A percentile compares a stretch with the other conserved stretches of the same genome.
Conservation (phyloP, 2,329 filamentous ascomycete species). For the Aspergillus clavatus region DNA sequence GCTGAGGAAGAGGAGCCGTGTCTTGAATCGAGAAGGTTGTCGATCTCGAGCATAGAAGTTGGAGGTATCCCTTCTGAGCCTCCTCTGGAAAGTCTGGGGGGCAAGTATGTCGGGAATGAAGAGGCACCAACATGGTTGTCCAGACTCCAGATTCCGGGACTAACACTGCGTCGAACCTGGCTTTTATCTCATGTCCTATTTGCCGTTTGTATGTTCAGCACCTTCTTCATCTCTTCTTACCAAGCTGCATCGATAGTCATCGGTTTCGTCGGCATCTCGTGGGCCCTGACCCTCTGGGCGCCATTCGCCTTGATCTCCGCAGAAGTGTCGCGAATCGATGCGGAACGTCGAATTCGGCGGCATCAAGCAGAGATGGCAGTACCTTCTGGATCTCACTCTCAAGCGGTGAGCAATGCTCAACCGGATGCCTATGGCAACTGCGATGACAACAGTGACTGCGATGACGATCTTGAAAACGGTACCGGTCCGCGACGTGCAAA, state of each 20-base stretch:
- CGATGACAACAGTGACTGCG: not conserved
- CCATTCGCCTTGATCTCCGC: constrained; percentile 93
- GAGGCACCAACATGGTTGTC: constrained; percentile 46
- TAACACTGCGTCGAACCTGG: constrained; percentile 88
- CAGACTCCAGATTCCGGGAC: constrained; percentile 67
- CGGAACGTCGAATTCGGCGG: constrained; percentile 52
- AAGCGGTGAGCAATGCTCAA: constrained; percentile 1
- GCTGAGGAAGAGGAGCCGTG: constrained; percentile 16
- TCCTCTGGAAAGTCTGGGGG: constrained; percentile 19
- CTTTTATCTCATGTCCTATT: constrained; percentile 81
- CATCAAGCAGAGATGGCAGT: constrained; percentile 31
- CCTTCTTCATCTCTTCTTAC: constrained; percentile 70
- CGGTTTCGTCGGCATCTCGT: constrained; percentile 78
- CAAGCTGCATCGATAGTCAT: constrained; percentile 70
- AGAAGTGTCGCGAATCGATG: constrained; percentile 80
- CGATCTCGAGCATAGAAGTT: constrained; percentile 30
- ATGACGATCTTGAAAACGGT: constrained; percentile 25
- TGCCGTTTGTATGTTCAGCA: constrained; percentile 72
- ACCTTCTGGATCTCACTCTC: not conserved
- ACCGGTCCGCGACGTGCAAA: constrained; percentile 19
- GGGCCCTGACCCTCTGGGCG: constrained; percentile 90
- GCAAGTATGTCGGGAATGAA: constrained; percentile 7
- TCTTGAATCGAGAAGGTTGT: constrained; percentile 21
- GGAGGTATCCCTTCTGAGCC: constrained; percentile 29
- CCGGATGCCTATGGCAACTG: not conserved